Evolutionary conservation across 225 moss, liverwort and hornwort species (phyloP).

Genomic region (Ulota crispa): DNA sequence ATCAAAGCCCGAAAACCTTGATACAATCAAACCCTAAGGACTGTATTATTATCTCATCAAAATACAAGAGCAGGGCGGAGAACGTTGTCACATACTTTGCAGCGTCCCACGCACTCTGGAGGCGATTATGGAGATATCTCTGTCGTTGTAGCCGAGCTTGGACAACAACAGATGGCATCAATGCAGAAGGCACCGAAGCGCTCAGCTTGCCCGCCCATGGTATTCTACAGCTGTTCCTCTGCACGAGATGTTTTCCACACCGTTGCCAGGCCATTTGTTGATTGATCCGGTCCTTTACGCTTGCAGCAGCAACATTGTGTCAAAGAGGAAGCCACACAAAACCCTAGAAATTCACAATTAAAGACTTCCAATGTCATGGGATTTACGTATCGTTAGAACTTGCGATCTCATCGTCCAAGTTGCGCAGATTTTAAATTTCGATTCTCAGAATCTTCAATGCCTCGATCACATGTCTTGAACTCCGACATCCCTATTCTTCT

Average conservation of each 20-base stretch:
- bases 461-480: background rate
- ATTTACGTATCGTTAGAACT: background rate
- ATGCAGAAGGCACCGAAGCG: background rate
- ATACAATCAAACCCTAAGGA: background rate
- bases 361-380: background rate
- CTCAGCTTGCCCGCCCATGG: conserved; percentile 1
- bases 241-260: conserved; percentile 19
- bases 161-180: conserved; percentile 18
- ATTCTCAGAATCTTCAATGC: background rate
- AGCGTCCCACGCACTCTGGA: conserved; percentile 50
- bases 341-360: background rate
- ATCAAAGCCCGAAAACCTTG: too few species aligned
- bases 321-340: background rate
- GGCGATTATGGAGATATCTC: conserved; percentile 39
- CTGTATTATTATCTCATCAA: background rate
- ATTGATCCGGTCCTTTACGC: background rate
- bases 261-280: conserved; percentile 30
- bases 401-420: background rate
- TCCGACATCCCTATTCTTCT: background rate
- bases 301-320: background rate
- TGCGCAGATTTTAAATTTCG: background rate
- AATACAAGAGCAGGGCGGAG: background rate
- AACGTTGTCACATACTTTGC: conserved; percentile 37
- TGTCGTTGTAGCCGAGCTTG: conserved; percentile 20
- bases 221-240: conserved; percentile 3